These are phyloP conservation scores for Scedosporium dehoogii DNA, from an alignment of 2,329 filamentous ascomycete species.

Conservation along the genomic window DNA sequence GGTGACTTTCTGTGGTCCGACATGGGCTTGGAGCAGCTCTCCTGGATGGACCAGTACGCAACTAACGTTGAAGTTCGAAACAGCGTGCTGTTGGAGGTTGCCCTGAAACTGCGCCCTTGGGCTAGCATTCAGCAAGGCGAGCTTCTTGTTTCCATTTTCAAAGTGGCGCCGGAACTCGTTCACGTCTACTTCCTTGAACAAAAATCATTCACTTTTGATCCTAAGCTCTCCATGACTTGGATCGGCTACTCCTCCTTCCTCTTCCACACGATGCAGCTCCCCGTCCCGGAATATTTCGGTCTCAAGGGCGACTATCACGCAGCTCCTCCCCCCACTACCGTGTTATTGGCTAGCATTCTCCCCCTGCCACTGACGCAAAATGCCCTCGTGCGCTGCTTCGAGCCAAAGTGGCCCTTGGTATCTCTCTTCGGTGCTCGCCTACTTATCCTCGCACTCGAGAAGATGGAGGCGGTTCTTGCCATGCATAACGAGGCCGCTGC, in stretches of 20 bases:
- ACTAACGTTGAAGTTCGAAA: constrained; percentile 68
- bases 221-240: constrained; percentile 88
- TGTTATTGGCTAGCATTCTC: constrained; percentile 77
- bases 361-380: constrained; percentile 75
- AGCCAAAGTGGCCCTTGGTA: constrained; percentile 66
- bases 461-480: constrained; percentile 55
- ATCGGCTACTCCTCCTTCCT: constrained; percentile 86
- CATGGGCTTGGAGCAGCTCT: constrained; percentile 54
- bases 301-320: constrained; percentile 48
- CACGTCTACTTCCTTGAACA: constrained; percentile 80
- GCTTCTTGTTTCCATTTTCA: constrained; percentile 70
- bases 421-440: constrained; percentile 78
- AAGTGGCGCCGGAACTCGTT: constrained; percentile 72
- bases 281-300: constrained; percentile 64
- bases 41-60: constrained; percentile 59
- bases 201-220: constrained; percentile 74
- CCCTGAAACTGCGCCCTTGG: constrained; percentile 73
- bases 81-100: constrained; percentile 65
- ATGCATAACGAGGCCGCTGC: constrained; percentile 42
- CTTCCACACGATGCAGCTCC: constrained; percentile 68
- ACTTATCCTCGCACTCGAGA: constrained; percentile 67
- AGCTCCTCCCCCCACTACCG: constrained; percentile 66
- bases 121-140: constrained; percentile 72
- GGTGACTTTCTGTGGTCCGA: constrained; percentile 28
- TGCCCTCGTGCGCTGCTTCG: constrained; percentile 67